phyloP scores from a whole-genome alignment of 768 basidiomycete species.

The Boletellus ananas region DNA sequence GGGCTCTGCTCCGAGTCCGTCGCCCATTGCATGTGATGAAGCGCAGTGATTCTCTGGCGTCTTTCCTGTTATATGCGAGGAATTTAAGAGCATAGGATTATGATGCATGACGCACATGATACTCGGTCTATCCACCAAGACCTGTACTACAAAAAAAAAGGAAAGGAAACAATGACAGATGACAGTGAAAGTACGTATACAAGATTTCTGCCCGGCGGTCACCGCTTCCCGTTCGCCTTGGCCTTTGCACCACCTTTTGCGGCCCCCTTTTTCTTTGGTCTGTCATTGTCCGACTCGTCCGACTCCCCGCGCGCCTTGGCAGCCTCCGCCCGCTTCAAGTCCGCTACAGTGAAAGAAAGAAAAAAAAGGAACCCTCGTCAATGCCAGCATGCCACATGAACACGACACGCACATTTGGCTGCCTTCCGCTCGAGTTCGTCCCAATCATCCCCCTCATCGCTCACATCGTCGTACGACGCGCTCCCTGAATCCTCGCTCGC shows the following conservation, averaged over 20 bases:
- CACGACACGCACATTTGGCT: constrained; percentile 59
- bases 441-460: constrained; percentile 90
- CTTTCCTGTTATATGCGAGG: too few relatives aligned
- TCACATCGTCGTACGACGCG: constrained; percentile 59
- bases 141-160: too few relatives aligned
- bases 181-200: too few relatives aligned
- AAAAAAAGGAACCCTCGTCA: background rate
- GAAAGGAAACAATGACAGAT: too few relatives aligned
- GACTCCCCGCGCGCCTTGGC: constrained; percentile 41
- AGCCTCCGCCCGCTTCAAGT: constrained; percentile 45
- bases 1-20: too few relatives aligned
- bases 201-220: constrained; percentile 15
- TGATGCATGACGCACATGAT: too few relatives aligned
- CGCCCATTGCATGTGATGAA: too few relatives aligned
- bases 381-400: background rate
- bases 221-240: constrained; percentile 42
- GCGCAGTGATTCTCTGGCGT: too few relatives aligned
- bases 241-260: constrained; percentile 27
- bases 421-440: constrained; percentile 92
- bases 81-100: too few relatives aligned
- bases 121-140: too few relatives aligned
- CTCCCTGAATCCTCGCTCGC: constrained; percentile 57
- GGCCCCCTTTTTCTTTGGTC: constrained; percentile 39
- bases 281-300: constrained; percentile 50
- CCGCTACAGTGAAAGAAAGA: constrained; percentile 34